Evolutionary conservation across 495 filamentous ascomycete species (phyloP).

Genomic region (Aspergillus affinis): DNA sequence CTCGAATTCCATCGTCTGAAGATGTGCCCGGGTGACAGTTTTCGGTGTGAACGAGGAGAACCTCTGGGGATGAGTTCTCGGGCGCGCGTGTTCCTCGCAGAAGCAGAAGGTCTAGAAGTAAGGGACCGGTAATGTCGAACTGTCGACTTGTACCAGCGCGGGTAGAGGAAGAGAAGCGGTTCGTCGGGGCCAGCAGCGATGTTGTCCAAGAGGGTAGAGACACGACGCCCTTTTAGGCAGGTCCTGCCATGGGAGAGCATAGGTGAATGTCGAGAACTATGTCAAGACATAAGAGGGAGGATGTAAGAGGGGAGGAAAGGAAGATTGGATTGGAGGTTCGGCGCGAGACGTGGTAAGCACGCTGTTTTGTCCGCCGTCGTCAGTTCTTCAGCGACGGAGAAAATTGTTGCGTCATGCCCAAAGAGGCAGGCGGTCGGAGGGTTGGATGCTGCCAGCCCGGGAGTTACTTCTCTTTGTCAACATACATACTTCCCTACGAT

Average conservation of each 20-base stretch:
- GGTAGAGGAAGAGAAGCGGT: conserved; percentile 49
- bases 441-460: too few species aligned
- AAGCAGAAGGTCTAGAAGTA: conserved; percentile 18
- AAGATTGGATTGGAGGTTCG: conserved; percentile 1
- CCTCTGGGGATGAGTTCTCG: not conserved
- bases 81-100: not conserved
- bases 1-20: conserved; percentile 32
- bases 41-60: conserved; percentile 4
- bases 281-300: conserved; percentile 19
- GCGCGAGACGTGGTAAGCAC: not conserved
- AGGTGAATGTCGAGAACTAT: conserved; percentile 18
- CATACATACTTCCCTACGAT: too few species aligned
- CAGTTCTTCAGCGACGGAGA: conserved; percentile 8
- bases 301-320: conserved; percentile 4
- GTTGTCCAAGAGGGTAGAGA: conserved; percentile 40
- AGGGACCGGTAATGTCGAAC: conserved; percentile 25
- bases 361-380: not conserved
- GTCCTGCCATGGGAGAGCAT: conserved; percentile 45
- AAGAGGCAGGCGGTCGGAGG: conserved; percentile 4
- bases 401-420: conserved; percentile 21
- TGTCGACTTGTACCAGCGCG: conserved; percentile 38
- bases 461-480: too few species aligned
- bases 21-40: conserved; percentile 20
- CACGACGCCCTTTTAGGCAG: conserved; percentile 41
- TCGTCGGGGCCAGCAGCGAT: conserved; percentile 38